These are phyloP conservation scores for Rusavskia elegans DNA, from an alignment of 495 filamentous ascomycete genomes.

Conservation along the genomic window DNA sequence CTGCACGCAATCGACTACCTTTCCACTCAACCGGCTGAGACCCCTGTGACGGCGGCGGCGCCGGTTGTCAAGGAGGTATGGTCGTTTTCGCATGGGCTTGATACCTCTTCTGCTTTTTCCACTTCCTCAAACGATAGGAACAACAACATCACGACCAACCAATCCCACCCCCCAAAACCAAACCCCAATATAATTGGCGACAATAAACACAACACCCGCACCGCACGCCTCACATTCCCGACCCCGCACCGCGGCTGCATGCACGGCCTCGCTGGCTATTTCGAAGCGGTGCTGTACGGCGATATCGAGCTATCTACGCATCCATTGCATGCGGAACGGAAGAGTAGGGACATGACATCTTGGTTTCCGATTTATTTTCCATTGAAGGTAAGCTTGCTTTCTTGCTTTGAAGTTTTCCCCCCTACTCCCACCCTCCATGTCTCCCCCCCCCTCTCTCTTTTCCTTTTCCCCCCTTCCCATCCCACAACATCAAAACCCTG, in stretches of 20 bases:
- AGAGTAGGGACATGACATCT: conserved; percentile 92
- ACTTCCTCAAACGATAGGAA: too few relatives aligned
- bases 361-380: conserved; percentile 99
- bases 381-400: conserved; percentile 52
- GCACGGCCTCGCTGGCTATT: conserved; percentile 88
- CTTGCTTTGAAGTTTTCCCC: background rate
- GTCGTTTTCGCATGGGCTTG: conserved; percentile 19
- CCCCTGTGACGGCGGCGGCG: background rate
- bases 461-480: background rate
- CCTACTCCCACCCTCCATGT: background rate
- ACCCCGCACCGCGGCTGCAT: conserved; percentile 61
- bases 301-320: conserved; percentile 81
- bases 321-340: conserved; percentile 77
- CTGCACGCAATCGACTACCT: conserved; percentile 79
- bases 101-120: conserved; percentile 4
- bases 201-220: conserved; percentile 80
- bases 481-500: too few relatives aligned
- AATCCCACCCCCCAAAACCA: too few relatives aligned
- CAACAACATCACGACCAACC: too few relatives aligned
- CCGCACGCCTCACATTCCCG: conserved; percentile 57
- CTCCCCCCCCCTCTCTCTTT: background rate
- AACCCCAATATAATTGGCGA: too few relatives aligned
- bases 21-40: conserved; percentile 19
- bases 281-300: conserved; percentile 79
- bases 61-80: conserved; percentile 18